Evolutionary conservation across 805 yeast genomes (phyloP).

Genomic region (Kregervanrija fluxuum): DNA sequence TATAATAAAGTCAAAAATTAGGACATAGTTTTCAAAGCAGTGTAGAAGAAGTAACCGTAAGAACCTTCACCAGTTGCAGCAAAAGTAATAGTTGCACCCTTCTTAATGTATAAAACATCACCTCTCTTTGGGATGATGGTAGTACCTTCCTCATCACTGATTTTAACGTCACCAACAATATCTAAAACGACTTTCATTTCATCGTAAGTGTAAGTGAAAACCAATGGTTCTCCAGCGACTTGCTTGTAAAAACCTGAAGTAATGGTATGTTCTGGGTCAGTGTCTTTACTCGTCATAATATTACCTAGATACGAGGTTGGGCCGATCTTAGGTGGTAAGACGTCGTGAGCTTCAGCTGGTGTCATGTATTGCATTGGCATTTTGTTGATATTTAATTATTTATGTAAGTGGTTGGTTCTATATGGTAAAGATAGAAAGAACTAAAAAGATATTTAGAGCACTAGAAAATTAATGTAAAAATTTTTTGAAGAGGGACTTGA

Average conservation of each 20-base stretch:
- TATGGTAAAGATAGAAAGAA: background rate
- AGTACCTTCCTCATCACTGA: constrained; percentile 57
- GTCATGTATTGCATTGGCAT: constrained; percentile 53
- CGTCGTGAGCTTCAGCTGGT: constrained; percentile 44
- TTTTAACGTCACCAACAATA: constrained; percentile 51
- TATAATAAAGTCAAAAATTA: too few relatives aligned
- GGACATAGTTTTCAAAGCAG: constrained; percentile 35
- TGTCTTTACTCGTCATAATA: constrained; percentile 42
- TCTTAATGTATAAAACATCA: constrained; percentile 56
- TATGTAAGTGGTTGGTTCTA: background rate
- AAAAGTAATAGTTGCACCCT: constrained; percentile 58
- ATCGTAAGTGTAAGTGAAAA: constrained; percentile 53
- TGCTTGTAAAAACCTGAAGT: constrained; percentile 64
- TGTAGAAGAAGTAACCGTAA: constrained; percentile 53
- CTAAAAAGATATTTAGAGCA: background rate
- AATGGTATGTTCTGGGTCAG: constrained; percentile 49
- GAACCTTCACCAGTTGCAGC: constrained; percentile 38
- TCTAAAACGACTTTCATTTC: constrained; percentile 65
- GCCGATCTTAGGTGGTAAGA: constrained; percentile 50
- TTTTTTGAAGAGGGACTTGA: too few relatives aligned
- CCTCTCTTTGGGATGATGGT: constrained; percentile 52
- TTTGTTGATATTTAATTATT: constrained; percentile 15
- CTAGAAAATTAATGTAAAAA: too few relatives aligned
- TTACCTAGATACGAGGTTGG: constrained; percentile 65
- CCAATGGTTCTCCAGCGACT: constrained; percentile 58